A percentile compares a stretch with the other conserved stretches of the same genome.
Conservation (phyloP, 2,329 filamentous ascomycete genomes). For the Periglandula ipomoeae region DNA sequence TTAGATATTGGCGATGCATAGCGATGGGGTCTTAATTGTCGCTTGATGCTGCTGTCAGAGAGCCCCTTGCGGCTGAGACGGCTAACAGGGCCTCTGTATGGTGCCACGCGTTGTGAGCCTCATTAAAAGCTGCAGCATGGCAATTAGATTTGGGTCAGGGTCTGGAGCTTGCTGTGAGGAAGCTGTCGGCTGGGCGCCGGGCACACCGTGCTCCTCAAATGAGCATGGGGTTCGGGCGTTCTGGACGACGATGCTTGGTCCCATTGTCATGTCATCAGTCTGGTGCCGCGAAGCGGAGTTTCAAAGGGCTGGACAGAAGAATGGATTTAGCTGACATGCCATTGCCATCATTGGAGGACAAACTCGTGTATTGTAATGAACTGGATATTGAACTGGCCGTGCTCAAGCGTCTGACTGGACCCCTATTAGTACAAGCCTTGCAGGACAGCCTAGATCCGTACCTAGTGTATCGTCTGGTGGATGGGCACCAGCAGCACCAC, state of each 20-base stretch:
- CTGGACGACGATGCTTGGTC: no score
- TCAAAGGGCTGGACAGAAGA: background rate
- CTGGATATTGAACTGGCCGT: no score
- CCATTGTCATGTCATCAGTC: no score
- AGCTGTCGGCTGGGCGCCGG: no score
- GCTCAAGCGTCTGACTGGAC: background rate
- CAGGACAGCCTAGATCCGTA: background rate
- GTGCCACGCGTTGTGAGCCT: slow-evolving; percentile 1
- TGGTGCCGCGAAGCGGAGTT: no score
- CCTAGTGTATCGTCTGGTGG: no score
- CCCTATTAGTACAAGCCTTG: background rate
- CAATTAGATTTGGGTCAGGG: background rate
- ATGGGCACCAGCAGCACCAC: no score
- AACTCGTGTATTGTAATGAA: no score
- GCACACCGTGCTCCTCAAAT: no score
- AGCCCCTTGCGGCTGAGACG: background rate
- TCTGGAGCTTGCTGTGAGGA: no score
- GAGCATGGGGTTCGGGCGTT: slow-evolving; percentile 1
- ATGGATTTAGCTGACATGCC: background rate
- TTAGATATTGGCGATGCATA: background rate
- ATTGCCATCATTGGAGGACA: background rate
- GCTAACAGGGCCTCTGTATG: background rate
- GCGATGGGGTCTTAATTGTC: background rate
- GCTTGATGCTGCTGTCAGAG: background rate
- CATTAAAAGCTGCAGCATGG: slow-evolving; percentile 2